Base-by-base conservation (phyloP, 768 basidiomycete species). In the Leccinum disarticulatum region DNA sequence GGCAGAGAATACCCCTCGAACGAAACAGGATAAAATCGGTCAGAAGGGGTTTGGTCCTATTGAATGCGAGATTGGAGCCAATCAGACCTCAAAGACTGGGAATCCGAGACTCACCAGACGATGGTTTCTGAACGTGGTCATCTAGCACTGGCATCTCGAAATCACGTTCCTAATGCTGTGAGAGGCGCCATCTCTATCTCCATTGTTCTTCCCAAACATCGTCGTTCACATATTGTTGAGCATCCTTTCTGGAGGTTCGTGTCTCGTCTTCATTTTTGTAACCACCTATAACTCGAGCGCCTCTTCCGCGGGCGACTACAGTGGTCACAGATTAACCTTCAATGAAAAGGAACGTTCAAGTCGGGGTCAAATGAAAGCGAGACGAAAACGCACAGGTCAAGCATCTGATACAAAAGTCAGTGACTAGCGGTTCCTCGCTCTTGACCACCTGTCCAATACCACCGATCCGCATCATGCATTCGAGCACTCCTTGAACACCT, bases 301-400 rank as follows among this genome's bases (percentile, higher is more conserved):
- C 11, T 82, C 81, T 11, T 86, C 81, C 5, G 94, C 85, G 17
- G 95, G 89, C 5, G 86, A 83, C 90, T 95, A 99, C 17, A 97
- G 69, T 0, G 97, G 97, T 28, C 92, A 83, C 48, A 98, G 76
- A 70, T 95, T 96, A 60, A 98, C 90, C 76, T 98, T 98, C 55
- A 98, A 79, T 70, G 66, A 25, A 56, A n/a, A 13, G 28, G 5
- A 54, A 41, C 2, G 19, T 22, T 22, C 22, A 22, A 22, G 22
- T 22, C 22, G 22, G 28, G 43, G 36, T 36, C 51, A 13, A 35
- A 15, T 25, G 27, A 35, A 36, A 41, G 17, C 5, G 11, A 55
- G 19, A 59, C 10, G 36, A 4, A 53, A 6, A 75, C 81, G 58
- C 53, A 91, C 90, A 87, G 31, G 88, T 81, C 19, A 94, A 72